These are phyloP conservation scores for Phytophthora citricola DNA, from an alignment of 352 stramenopile species.

Conservation along the genomic window DNA sequence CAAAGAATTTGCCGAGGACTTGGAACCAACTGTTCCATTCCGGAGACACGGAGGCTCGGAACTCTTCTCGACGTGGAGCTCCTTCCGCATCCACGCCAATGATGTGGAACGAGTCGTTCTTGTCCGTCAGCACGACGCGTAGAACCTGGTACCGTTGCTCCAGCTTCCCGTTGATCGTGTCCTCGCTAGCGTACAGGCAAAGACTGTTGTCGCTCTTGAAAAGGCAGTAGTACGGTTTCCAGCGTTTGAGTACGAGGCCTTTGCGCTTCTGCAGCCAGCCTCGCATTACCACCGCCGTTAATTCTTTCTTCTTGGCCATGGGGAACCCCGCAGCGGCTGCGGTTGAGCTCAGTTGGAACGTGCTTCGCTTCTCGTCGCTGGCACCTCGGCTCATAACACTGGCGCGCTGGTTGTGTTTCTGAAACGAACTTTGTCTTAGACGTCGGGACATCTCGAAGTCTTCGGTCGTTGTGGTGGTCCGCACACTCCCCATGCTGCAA, in stretches of 20 bases:
- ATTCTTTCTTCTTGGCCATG: slow-evolving; percentile 37
- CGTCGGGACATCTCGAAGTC: slow-evolving; percentile 46
- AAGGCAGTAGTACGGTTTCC: slow-evolving; percentile 64
- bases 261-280: slow-evolving; percentile 66
- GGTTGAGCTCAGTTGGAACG: slow-evolving; percentile 28
- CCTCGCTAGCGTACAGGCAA: slow-evolving; percentile 62
- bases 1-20: slow-evolving; percentile 53
- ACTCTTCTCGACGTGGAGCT: slow-evolving; percentile 53
- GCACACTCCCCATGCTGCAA: slow-evolving; percentile 27
- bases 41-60: slow-evolving; percentile 41
- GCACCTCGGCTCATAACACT: neutral
- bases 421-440: slow-evolving; percentile 19
- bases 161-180: slow-evolving; percentile 59
- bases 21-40: slow-evolving; percentile 62
- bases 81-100: slow-evolving; percentile 55
- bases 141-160: slow-evolving; percentile 58
- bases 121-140: slow-evolving; percentile 52
- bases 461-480: slow-evolving; percentile 40
- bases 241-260: slow-evolving; percentile 61
- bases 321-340: slow-evolving; percentile 27
- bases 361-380: slow-evolving; percentile 2
- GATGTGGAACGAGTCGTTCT: slow-evolving; percentile 59
- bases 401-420: slow-evolving; percentile 7
- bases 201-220: slow-evolving; percentile 60
- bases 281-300: slow-evolving; percentile 38